Base-by-base conservation (phyloP, 2,329 filamentous ascomycete species). In the Didymella pomorum region DNA sequence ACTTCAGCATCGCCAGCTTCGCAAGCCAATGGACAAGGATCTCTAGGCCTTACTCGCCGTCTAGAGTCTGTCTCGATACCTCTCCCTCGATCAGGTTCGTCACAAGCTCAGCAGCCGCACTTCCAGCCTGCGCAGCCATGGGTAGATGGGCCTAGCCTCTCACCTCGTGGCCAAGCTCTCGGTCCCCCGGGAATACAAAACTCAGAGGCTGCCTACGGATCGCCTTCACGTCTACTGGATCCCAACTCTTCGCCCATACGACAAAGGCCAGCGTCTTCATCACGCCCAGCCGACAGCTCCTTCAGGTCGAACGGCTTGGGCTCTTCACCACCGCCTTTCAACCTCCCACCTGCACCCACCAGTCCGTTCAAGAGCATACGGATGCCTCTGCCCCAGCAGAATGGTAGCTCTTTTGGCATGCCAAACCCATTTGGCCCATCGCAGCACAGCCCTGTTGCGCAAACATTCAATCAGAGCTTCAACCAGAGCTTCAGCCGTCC, bases 1-100 rank as follows among this genome's bases (percentile, higher is more conserved):
- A 82, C 80, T 23, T 83, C 83, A 16, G 74, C 79, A 10, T 84
- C 83, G 10, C 81, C 82, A 21, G 68, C 66, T 16, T 61, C 71
- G 25, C 60, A 67, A 33, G 25, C 63, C 3, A 74, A 71, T 45
- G 70, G 70, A 8, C 51, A 52, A 21, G 58, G 46, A 10, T 37
- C 66, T 23, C 28, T 61, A 26, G 41, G 35, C 21, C 33, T 60
- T 11, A 46, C 56, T 29, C 63, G 63, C 10, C 54, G 39, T 8
- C 48, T 70, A 12, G 65, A 69, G 20, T 52, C 70, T 20, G 67
- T 71, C 8, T 56, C 67, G 31, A 66, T 68, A 46, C 71, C 70
- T 21, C 52, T 55, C 39, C 65, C 65, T 31, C 61, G 52, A 35
- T 53, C 52, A 1, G 31, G 47, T 28, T 42, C 53, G 20, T 44